A percentile compares a stretch with the other conserved stretches of the same genome.
Conservation (phyloP, 2,329 filamentous ascomycete species). For the Lachnellula cervina region DNA sequence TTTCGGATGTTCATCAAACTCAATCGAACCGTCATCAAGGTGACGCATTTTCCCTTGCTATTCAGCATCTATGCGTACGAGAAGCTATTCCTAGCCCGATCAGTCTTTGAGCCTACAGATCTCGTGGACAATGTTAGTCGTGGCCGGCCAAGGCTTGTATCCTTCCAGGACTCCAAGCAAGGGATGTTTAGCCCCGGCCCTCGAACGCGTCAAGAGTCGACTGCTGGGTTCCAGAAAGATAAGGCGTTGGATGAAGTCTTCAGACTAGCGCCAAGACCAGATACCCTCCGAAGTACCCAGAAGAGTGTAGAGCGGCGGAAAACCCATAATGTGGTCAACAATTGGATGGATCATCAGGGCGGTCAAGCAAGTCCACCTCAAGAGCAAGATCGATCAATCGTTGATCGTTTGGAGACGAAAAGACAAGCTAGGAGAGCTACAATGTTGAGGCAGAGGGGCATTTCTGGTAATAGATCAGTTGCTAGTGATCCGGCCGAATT, state of each 20-base stretch:
- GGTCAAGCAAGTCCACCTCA: constrained; percentile 51
- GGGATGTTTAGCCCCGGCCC: constrained; percentile 69
- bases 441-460: constrained; percentile 31
- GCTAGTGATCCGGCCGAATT: constrained; percentile 62
- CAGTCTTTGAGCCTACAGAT: constrained; percentile 78
- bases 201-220: constrained; percentile 76
- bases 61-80: constrained; percentile 88
- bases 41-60: constrained; percentile 82
- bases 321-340: constrained; percentile 75
- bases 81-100: constrained; percentile 67
- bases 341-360: constrained; percentile 79
- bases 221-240: constrained; percentile 85
- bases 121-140: constrained; percentile 68
- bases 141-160: constrained; percentile 45
- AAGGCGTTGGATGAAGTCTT: constrained; percentile 90
- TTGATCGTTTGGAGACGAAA: constrained; percentile 51
- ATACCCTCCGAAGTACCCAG: constrained; percentile 54
- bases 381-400: constrained; percentile 54
- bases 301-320: constrained; percentile 62
- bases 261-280: constrained; percentile 59
- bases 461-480: constrained; percentile 48
- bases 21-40: constrained; percentile 87
- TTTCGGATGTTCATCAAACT: constrained; percentile 77
- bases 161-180: constrained; percentile 49
- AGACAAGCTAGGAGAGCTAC: constrained; percentile 27